Conservation (phyloP, 2,329 filamentous ascomycete species). For the Alternaria rosae region DNA sequence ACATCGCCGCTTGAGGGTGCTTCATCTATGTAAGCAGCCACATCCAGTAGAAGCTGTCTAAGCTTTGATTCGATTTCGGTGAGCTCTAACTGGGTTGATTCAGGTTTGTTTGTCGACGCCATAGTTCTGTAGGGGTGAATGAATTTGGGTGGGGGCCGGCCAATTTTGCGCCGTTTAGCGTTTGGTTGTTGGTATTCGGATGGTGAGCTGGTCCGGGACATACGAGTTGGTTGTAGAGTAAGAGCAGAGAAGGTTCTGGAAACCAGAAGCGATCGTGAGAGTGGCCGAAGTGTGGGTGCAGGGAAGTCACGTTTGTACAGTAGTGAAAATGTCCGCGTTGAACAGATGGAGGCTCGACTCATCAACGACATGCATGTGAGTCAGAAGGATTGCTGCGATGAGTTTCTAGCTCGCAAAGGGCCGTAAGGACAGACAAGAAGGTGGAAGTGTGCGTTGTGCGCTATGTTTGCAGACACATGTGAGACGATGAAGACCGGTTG, state of each 20-base stretch:
- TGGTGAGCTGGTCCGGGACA: constrained; percentile 36
- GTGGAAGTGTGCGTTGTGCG: not conserved
- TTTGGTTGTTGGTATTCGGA: constrained; percentile 34
- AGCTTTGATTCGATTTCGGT: constrained; percentile 75
- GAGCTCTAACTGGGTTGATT: constrained; percentile 60
- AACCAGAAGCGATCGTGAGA: not conserved
- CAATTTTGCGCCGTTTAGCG: constrained; percentile 44
- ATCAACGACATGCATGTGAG: constrained; percentile 41
- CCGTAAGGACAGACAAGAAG: constrained; percentile 10
- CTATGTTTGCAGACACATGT: constrained; percentile 6
- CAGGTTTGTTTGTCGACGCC: constrained; percentile 23
- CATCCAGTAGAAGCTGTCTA: constrained; percentile 79
- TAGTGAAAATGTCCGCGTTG: constrained; percentile 34
- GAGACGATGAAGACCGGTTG: constrained; percentile 4
- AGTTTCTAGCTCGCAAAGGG: not conserved
- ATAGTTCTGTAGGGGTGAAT: constrained; percentile 42
- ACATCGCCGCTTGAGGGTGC: constrained; percentile 35
- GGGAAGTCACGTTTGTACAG: constrained; percentile 30
- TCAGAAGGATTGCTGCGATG: constrained; percentile 10
- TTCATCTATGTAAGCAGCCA: constrained; percentile 72
- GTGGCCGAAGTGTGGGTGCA: constrained; percentile 8
- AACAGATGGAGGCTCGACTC: constrained; percentile 40
- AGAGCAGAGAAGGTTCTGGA: constrained; percentile 1
- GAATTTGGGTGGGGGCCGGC: constrained; percentile 19
- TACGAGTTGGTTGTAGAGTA: constrained; percentile 29